Evolutionary conservation across 2,329 filamentous ascomycete genomes (phyloP).

Genomic region (Nectriaceae sp.): DNA sequence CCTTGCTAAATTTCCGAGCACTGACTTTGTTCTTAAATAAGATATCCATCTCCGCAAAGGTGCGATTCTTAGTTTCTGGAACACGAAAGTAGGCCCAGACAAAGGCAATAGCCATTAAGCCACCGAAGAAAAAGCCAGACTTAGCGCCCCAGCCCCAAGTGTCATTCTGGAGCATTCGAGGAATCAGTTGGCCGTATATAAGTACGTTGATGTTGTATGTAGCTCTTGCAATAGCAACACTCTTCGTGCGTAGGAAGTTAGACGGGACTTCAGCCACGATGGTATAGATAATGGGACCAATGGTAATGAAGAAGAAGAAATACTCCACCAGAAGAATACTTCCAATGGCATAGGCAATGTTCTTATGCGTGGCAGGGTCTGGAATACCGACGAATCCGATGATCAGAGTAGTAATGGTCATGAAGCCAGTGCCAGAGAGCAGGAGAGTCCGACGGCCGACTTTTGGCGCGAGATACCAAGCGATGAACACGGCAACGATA

Average conservation of each 20-base stretch:
- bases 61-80: conserved; percentile 55
- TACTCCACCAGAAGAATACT: conserved; percentile 46
- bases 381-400: conserved; percentile 58
- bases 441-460: conserved; percentile 34
- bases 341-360: conserved; percentile 46
- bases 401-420: conserved; percentile 27
- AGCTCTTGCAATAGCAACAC: conserved; percentile 45
- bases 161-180: conserved; percentile 46
- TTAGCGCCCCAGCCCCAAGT: conserved; percentile 50
- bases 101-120: conserved; percentile 44
- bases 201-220: conserved; percentile 52
- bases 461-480: conserved; percentile 9
- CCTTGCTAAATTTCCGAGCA: conserved; percentile 42
- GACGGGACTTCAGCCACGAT: conserved; percentile 62
- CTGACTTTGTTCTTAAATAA: conserved; percentile 50
- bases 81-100: conserved; percentile 55
- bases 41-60: conserved; percentile 56
- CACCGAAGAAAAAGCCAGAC: conserved; percentile 48
- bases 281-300: conserved; percentile 72
- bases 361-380: conserved; percentile 41
- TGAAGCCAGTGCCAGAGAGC: conserved; percentile 46
- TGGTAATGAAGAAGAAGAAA: conserved; percentile 41
- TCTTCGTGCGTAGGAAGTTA: conserved; percentile 48
- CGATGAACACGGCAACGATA: conserved; percentile 14
- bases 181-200: conserved; percentile 45